Percentiles rank a stretch among this genome's conserved stretches.
Evolutionary conservation across 2,329 filamentous ascomycete genomes (phyloP).

Genomic region (Nectriaceae sp.): DNA sequence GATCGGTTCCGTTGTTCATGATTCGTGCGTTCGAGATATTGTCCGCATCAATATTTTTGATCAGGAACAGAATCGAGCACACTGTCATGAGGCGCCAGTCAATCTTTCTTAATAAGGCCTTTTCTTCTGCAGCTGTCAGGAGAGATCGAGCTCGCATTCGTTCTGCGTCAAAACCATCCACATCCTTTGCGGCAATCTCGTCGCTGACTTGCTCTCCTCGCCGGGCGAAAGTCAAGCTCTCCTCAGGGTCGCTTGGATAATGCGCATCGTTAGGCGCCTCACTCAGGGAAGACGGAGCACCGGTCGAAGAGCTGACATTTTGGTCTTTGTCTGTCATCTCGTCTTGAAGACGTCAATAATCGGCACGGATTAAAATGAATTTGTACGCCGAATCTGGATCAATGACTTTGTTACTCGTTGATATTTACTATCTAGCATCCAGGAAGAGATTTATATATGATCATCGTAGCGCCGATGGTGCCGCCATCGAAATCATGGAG

Average conservation of each 20-base stretch:
- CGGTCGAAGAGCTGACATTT: background rate
- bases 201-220: background rate
- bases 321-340: background rate
- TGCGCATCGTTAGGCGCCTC: background rate
- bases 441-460: background rate
- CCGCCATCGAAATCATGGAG: background rate
- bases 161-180: conserved; percentile 8
- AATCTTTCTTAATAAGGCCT: conserved; percentile 23
- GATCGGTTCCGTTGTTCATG: conserved; percentile 42
- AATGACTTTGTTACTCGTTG: background rate
- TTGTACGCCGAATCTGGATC: background rate
- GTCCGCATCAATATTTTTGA: conserved; percentile 41
- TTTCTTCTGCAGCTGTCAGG: conserved; percentile 27
- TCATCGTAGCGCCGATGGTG: background rate
- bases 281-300: background rate
- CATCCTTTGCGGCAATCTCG: background rate
- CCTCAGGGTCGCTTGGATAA: background rate
- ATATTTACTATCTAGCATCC: background rate
- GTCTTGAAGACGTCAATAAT: background rate
- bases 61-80: conserved; percentile 42
- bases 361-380: background rate
- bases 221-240: background rate
- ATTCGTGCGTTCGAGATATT: conserved; percentile 46
- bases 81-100: conserved; percentile 29
- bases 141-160: conserved; percentile 36